phyloP scores from a whole-genome alignment of 2,329 filamentous ascomycete species.

The Periconia digitata region DNA sequence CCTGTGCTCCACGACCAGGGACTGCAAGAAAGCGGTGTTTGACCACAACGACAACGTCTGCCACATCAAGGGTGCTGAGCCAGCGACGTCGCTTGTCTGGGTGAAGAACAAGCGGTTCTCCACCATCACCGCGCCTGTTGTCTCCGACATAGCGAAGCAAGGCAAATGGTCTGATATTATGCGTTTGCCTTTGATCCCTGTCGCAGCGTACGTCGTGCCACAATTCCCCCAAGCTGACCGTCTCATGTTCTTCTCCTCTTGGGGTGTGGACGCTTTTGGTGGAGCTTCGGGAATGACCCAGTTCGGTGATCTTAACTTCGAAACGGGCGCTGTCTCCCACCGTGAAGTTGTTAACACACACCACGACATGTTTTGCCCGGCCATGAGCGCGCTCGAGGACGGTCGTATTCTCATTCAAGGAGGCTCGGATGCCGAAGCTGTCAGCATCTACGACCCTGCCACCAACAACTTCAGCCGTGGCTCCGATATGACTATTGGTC shows the following conservation, averaged over 20 bases:
- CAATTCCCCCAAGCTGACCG: slow-evolving; percentile 23
- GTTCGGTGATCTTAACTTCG: slow-evolving; percentile 2
- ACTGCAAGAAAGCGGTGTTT: slow-evolving; percentile 25
- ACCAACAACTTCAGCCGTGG: slow-evolving; percentile 52
- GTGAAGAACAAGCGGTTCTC: slow-evolving; percentile 27
- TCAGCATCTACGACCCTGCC: slow-evolving; percentile 46
- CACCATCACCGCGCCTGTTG: slow-evolving; percentile 3
- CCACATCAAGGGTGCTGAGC: slow-evolving; percentile 25
- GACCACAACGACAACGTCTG: slow-evolving; percentile 18
- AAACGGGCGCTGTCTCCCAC: slow-evolving; percentile 1
- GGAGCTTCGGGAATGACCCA: neutral
- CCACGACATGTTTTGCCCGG: slow-evolving; percentile 62
- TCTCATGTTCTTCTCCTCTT: slow-evolving; percentile 30
- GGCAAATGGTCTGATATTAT: slow-evolving; percentile 30
- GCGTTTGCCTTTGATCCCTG: slow-evolving; percentile 29
- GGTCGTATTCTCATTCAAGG: slow-evolving; percentile 58
- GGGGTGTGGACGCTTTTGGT: slow-evolving; percentile 25
- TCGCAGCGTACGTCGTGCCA: slow-evolving; percentile 30
- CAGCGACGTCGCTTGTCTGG: slow-evolving; percentile 25
- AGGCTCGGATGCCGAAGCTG: slow-evolving; percentile 52
- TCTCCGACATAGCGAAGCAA: slow-evolving; percentile 12
- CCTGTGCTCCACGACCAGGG: slow-evolving; percentile 20
- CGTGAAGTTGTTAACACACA: slow-evolving; percentile 44
- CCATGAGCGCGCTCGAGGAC: slow-evolving; percentile 51
- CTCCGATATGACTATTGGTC: slow-evolving; percentile 56